Percentiles rank a stretch among this genome's conserved stretches.
These are phyloP conservation scores for Scutellaria baicalensis DNA, from an alignment of 257 asterid genomes.

Conservation along the genomic window DNA sequence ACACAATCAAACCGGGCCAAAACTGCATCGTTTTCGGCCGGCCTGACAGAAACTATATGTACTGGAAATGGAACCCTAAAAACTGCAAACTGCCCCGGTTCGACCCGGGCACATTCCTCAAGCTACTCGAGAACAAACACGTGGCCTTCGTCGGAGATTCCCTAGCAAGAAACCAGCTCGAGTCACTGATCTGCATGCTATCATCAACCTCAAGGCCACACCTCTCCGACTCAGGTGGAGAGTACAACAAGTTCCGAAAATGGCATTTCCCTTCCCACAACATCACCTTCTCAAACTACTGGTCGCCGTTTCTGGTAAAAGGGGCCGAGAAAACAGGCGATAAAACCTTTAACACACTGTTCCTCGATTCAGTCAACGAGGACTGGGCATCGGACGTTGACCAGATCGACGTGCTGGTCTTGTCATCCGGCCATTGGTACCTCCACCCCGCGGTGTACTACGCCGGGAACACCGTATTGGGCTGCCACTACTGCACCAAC, in stretches of 20 bases:
- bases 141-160: conserved; percentile 89
- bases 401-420: conserved; percentile 39
- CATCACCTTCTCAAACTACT: conserved; percentile 47
- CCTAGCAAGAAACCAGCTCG: conserved; percentile 74
- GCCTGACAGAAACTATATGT: conserved; percentile 53
- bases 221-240: conserved; percentile 41
- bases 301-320: conserved; percentile 82
- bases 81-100: conserved; percentile 60
- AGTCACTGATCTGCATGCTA: conserved; percentile 62
- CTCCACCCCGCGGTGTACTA: conserved; percentile 39
- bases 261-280: conserved; percentile 49
- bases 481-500: conserved; percentile 56
- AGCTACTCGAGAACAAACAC: conserved; percentile 42
- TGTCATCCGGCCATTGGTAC: conserved; percentile 71
- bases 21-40: conserved; percentile 65
- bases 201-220: conserved; percentile 39
- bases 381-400: conserved; percentile 52
- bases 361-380: conserved; percentile 51
- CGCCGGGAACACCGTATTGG: conserved; percentile 31
- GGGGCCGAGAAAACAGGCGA: conserved; percentile 44
- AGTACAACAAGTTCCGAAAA: conserved; percentile 55
- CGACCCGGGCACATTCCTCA: conserved; percentile 48
- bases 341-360: conserved; percentile 31
- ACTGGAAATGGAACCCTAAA: conserved; percentile 70
- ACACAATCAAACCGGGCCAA: conserved; percentile 56